Conservation (phyloP, 2,329 filamentous ascomycete species). For the Paecilomyces sp. region DNA sequence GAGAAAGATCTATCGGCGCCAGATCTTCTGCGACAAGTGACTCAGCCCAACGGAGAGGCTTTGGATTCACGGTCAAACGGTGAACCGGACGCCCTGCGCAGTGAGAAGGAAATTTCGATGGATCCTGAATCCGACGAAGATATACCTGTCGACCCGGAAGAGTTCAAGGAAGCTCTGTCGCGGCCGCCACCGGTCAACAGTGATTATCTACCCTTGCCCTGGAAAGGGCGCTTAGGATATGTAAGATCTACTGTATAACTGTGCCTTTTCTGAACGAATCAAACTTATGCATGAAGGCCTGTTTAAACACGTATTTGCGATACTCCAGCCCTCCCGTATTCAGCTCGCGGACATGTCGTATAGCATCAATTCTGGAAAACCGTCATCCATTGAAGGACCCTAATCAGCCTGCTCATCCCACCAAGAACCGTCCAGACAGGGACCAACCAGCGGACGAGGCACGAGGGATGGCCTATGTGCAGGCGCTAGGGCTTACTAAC, state of each 20-base stretch:
- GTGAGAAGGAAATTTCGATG: conserved; percentile 15
- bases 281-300: conserved; percentile 51
- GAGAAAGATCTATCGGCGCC: not conserved
- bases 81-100: conserved; percentile 15
- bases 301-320: conserved; percentile 85
- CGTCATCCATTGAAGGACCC: conserved; percentile 73
- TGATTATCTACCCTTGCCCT: conserved; percentile 74
- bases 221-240: conserved; percentile 85
- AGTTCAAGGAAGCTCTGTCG: conserved; percentile 51
- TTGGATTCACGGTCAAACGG: conserved; percentile 7
- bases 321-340: conserved; percentile 77
- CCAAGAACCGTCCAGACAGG: conserved; percentile 79
- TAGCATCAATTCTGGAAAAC: conserved; percentile 83
- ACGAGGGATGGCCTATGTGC: conserved; percentile 65
- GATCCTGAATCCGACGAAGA: conserved; percentile 52
- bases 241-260: conserved; percentile 45
- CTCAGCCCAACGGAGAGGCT: not conserved
- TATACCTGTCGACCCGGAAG: conserved; percentile 46
- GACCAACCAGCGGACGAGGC: conserved; percentile 58
- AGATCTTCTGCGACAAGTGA: not conserved
- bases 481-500: conserved; percentile 73
- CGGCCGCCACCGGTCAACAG: conserved; percentile 76
- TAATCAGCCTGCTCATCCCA: conserved; percentile 67
- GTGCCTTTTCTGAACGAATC: not conserved
- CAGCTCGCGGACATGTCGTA: conserved; percentile 82